Percentiles rank a stretch among this genome's conserved stretches.
phyloP scores from a whole-genome alignment of 73 alveolate genomes.

The Strombidium stylifer region DNA sequence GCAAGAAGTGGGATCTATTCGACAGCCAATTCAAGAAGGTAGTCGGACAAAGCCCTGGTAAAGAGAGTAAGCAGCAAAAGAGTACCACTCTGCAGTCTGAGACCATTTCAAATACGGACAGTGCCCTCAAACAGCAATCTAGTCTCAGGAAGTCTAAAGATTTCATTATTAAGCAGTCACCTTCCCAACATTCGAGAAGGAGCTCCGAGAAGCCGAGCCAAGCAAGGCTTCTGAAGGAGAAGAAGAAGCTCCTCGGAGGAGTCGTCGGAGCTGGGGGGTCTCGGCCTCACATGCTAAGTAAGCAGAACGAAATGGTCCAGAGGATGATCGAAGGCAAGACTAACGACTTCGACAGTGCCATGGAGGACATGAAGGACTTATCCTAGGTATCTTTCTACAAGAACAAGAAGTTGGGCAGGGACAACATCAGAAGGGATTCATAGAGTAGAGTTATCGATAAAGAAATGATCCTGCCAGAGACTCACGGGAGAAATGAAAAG shows the following conservation, averaged over 20 bases:
- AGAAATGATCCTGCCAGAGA: conserved; percentile 12
- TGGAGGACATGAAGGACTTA: conserved; percentile 3
- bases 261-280: too few relatives aligned
- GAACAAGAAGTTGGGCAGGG: not conserved
- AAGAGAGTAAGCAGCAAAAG: too few relatives aligned
- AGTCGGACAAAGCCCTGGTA: too few relatives aligned
- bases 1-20: too few relatives aligned
- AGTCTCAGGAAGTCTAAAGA: too few relatives aligned
- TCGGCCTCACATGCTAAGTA: conserved; percentile 22
- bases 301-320: conserved; percentile 16
- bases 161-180: too few relatives aligned
- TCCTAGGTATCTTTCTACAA: not conserved
- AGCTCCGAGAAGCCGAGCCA: too few relatives aligned
- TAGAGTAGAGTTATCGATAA: not conserved
- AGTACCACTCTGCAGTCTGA: too few relatives aligned
- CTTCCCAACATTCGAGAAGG: too few relatives aligned
- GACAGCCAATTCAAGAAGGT: too few relatives aligned
- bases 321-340: conserved; percentile 1
- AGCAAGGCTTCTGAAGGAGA: conserved; percentile 1
- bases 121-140: too few relatives aligned
- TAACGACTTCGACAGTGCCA: not conserved
- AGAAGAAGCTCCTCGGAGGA: conserved; percentile 28
- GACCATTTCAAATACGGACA: too few relatives aligned
- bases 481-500: conserved; percentile 1
- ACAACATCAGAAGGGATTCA: not conserved